Evolutionary conservation across 805 yeast genomes (phyloP).

Genomic region (Zygotorulaspora florentina): DNA sequence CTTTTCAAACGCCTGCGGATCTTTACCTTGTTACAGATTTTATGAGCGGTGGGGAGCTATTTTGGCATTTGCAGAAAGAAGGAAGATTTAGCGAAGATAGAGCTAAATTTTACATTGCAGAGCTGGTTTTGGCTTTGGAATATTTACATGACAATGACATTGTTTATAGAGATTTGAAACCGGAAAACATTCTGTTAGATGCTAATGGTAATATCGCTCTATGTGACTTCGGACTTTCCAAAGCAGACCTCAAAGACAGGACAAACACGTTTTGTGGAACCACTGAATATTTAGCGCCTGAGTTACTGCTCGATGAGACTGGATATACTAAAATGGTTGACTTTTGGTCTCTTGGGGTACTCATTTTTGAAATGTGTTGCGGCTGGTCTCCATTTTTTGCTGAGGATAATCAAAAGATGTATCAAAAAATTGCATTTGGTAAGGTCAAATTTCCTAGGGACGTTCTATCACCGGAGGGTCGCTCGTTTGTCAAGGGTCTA

Average conservation of each 20-base stretch:
- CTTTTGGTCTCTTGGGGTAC: slow-evolving; percentile 96
- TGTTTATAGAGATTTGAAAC: slow-evolving; percentile 94
- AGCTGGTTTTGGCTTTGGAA: slow-evolving; percentile 86
- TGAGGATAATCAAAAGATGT: slow-evolving; percentile 97
- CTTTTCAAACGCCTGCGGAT: slow-evolving; percentile 93
- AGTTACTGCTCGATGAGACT: slow-evolving; percentile 87
- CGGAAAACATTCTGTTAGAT: slow-evolving; percentile 91
- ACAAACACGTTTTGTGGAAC: slow-evolving; percentile 98
- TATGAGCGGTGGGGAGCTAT: slow-evolving; percentile 97
- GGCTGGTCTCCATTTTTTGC: slow-evolving; percentile 99
- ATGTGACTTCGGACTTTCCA: slow-evolving; percentile 95
- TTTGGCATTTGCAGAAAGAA: slow-evolving; percentile 95
- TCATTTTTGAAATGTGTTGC: slow-evolving; percentile 98
- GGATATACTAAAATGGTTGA: slow-evolving; percentile 99
- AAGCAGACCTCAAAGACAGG: slow-evolving; percentile 84
- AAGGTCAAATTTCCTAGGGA: slow-evolving; percentile 97
- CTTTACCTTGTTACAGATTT: slow-evolving; percentile 91
- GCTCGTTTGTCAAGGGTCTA: slow-evolving; percentile 92
- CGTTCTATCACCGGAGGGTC: slow-evolving; percentile 86
- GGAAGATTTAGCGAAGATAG: slow-evolving; percentile 90
- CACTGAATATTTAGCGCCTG: slow-evolving; percentile 97
- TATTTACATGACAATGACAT: slow-evolving; percentile 93
- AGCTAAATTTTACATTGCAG: slow-evolving; percentile 96
- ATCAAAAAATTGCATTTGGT: slow-evolving; percentile 97
- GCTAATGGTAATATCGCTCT: slow-evolving; percentile 97